Evolutionary conservation across 495 filamentous ascomycete species (phyloP).

Genomic region (Astrothelium macrocarpum): DNA sequence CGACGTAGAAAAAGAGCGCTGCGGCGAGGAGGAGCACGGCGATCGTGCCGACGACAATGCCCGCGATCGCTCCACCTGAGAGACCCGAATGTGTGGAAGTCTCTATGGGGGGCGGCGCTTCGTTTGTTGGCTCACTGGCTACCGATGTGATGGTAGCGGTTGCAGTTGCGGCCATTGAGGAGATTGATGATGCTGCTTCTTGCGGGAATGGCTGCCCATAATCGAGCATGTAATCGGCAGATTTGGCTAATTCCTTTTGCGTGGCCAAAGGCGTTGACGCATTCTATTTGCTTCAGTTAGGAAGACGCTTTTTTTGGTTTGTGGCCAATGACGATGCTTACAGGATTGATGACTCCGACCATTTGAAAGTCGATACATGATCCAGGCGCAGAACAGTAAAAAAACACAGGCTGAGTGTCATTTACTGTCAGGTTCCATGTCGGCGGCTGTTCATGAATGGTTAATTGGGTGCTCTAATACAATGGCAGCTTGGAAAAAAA

Average conservation of each 20-base stretch:
- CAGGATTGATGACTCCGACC: slow-evolving; percentile 40
- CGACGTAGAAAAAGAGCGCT: slow-evolving; percentile 35
- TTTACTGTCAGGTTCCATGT: slow-evolving; percentile 44
- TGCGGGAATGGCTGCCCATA: slow-evolving; percentile 34
- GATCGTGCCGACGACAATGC: slow-evolving; percentile 37
- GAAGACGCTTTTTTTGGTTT: not conserved
- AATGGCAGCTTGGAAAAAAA: not conserved
- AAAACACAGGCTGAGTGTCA: slow-evolving; percentile 49
- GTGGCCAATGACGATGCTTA: slow-evolving; percentile 10
- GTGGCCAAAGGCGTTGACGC: slow-evolving; percentile 20
- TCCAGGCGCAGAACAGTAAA: slow-evolving; percentile 47
- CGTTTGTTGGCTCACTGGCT: not conserved
- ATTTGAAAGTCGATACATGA: slow-evolving; percentile 35
- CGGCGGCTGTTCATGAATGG: slow-evolving; percentile 30
- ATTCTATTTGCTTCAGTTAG: slow-evolving; percentile 18
- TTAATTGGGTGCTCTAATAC: slow-evolving; percentile 4
- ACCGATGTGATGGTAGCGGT: slow-evolving; percentile 8
- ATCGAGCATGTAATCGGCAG: slow-evolving; percentile 30
- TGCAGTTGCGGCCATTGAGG: slow-evolving; percentile 15
- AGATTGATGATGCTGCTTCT: slow-evolving; percentile 20
- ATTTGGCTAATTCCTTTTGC: slow-evolving; percentile 24
- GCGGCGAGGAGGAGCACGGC: slow-evolving; percentile 31
- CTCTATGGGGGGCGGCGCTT: not conserved
- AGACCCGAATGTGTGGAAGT: slow-evolving; percentile 15
- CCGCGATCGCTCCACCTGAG: slow-evolving; percentile 37